Evolutionary conservation across 805 yeast species (phyloP).

Genomic region (Suhomyces tanzawaensis): DNA sequence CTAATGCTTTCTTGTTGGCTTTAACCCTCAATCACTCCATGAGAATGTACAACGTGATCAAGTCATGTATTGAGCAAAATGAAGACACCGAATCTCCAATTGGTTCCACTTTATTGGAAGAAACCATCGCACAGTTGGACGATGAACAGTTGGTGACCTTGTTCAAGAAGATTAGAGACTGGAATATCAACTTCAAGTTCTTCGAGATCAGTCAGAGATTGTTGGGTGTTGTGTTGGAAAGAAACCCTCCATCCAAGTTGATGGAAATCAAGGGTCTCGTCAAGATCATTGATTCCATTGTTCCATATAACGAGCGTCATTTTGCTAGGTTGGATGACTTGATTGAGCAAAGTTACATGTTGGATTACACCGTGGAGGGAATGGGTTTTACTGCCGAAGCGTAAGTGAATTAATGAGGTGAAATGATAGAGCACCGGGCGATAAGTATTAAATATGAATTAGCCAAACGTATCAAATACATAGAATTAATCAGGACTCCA

Average conservation of each 20-base stretch:
- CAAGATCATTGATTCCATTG: conserved; percentile 65
- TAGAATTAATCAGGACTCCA: no score
- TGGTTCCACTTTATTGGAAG: conserved; percentile 62
- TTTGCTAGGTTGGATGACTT: conserved; percentile 70
- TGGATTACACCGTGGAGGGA: conserved; percentile 81
- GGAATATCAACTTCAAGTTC: conserved; percentile 89
- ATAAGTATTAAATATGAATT: no score
- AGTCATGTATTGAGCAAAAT: conserved; percentile 52
- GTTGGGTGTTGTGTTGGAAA: conserved; percentile 59
- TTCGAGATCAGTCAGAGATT: conserved; percentile 79
- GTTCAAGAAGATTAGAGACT: conserved; percentile 79
- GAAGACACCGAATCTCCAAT: conserved; percentile 49
- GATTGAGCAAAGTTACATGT: conserved; percentile 77
- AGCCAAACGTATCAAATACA: no score
- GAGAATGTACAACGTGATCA: conserved; percentile 77
- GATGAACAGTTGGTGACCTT: conserved; percentile 58
- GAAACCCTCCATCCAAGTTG: conserved; percentile 53
- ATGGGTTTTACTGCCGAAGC: no score
- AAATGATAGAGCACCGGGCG: no score
- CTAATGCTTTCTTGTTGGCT: conserved; percentile 82
- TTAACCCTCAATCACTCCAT: conserved; percentile 86
- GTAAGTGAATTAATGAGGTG: no score
- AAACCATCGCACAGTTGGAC: conserved; percentile 54
- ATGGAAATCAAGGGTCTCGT: conserved; percentile 67
- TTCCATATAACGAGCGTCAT: conserved; percentile 90